Conservation (phyloP, 805 yeast species). For the Wickerhamiella siamensis region DNA sequence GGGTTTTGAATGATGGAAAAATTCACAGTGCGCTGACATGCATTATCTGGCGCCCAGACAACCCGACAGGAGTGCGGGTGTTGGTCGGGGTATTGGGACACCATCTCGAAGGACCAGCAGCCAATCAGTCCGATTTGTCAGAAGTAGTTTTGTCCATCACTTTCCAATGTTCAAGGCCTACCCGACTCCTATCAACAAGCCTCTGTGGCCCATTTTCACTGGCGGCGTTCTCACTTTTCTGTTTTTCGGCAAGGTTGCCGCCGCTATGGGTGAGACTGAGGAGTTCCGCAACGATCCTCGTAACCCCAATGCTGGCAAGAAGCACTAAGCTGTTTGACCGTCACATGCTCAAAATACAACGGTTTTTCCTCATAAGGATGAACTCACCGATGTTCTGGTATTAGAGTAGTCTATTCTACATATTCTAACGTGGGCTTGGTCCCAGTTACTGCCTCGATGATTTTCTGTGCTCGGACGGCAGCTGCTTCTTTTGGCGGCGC, state of each 20-base stretch:
- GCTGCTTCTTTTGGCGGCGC: constrained; percentile 12
- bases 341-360: background rate
- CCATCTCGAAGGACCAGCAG: background rate
- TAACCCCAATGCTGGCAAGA: constrained; percentile 61
- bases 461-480: constrained; percentile 14
- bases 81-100: too few relatives aligned
- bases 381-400: too few relatives aligned
- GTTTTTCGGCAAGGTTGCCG: constrained; percentile 54
- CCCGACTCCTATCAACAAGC: constrained; percentile 44
- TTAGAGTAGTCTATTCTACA: constrained; percentile 7
- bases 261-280: constrained; percentile 47
- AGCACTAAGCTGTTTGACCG: constrained; percentile 17
- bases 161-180: constrained; percentile 26
- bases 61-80: background rate
- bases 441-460: constrained; percentile 11
- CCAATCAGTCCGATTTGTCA: constrained; percentile 6
- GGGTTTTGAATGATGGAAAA: constrained; percentile 7
- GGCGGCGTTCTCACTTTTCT: constrained; percentile 67
- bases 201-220: constrained; percentile 78
- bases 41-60: background rate
- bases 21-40: background rate
- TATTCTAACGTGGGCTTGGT: constrained; percentile 10
- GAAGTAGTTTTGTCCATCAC: constrained; percentile 2
- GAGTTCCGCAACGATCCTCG: constrained; percentile 91
- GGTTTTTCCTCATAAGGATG: background rate